Conservation (phyloP, 2,329 filamentous ascomycete species). For the Cordyceps cateniannulata region DNA sequence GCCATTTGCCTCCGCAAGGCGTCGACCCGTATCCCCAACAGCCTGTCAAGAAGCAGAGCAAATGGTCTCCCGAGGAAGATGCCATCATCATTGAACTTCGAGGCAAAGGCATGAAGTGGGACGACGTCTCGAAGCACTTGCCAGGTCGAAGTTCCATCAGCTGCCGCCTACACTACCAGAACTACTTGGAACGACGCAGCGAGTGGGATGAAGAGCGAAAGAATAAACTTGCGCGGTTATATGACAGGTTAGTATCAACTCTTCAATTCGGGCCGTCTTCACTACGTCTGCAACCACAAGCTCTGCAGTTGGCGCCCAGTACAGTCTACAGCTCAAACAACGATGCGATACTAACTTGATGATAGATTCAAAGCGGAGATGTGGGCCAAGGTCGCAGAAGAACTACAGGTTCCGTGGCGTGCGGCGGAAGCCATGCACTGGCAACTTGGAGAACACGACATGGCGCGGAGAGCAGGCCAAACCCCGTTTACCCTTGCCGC, state of each 20-base stretch:
- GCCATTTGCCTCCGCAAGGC: conserved; percentile 20
- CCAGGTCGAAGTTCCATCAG: conserved; percentile 90
- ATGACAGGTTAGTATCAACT: conserved; percentile 68
- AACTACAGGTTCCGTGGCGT: conserved; percentile 92
- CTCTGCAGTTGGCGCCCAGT: background rate
- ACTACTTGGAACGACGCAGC: conserved; percentile 86
- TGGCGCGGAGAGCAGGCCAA: conserved; percentile 86
- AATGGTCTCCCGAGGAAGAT: conserved; percentile 93
- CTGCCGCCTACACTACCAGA: conserved; percentile 92
- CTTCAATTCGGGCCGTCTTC: background rate
- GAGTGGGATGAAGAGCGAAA: conserved; percentile 98
- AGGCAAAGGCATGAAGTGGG: conserved; percentile 94
- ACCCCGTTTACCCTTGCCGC: conserved; percentile 71
- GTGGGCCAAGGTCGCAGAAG: conserved; percentile 93
- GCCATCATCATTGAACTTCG: conserved; percentile 88
- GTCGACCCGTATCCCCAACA: conserved; percentile 55
- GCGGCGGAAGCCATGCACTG: conserved; percentile 98
- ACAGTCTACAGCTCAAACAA: background rate
- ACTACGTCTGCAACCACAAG: conserved; percentile 16
- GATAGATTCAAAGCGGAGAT: conserved; percentile 91
- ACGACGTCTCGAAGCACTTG: conserved; percentile 88
- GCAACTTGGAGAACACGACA: conserved; percentile 88
- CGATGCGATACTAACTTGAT: background rate
- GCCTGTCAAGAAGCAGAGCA: conserved; percentile 89
- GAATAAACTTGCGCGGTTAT: conserved; percentile 89